Percentiles rank a stretch among this genome's conserved stretches.
Evolutionary conservation across 192 early-diverging fungal genomes (phyloP).

Genomic region (Oehlia diaphana): DNA sequence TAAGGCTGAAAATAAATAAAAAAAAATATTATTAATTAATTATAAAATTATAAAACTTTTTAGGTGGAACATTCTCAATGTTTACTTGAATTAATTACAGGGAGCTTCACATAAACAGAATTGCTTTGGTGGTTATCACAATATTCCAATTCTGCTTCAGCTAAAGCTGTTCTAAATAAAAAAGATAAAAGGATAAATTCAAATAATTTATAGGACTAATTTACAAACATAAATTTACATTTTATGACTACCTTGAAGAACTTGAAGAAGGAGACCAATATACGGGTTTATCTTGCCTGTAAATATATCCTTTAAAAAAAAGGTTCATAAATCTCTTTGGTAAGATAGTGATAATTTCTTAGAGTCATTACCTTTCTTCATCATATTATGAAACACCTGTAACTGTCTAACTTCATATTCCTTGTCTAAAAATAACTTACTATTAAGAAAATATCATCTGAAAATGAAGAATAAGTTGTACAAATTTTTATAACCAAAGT

Average conservation of each 20-base stretch:
- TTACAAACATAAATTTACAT: neutral
- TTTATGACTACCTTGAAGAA: slow-evolving; percentile 43
- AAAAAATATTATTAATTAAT: neutral
- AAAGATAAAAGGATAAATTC: neutral
- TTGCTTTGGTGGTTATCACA: slow-evolving; percentile 70
- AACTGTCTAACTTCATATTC: too few relatives aligned
- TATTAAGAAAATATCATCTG: too few relatives aligned
- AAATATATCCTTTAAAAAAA: slow-evolving; percentile 40
- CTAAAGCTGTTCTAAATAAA: slow-evolving; percentile 62
- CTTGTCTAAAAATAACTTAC: neutral
- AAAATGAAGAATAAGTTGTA: neutral
- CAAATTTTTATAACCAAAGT: slow-evolving; percentile 32
- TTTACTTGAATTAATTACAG: slow-evolving; percentile 49
- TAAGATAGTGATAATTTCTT: too few relatives aligned
- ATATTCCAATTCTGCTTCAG: slow-evolving; percentile 81
- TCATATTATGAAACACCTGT: too few relatives aligned
- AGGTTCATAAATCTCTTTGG: too few relatives aligned
- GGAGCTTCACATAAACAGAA: slow-evolving; percentile 71
- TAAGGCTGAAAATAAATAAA: slow-evolving; percentile 7
- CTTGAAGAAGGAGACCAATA: slow-evolving; percentile 38
- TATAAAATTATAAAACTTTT: too few relatives aligned
- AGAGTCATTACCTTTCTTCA: neutral
- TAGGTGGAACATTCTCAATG: neutral
- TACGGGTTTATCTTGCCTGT: slow-evolving; percentile 41
- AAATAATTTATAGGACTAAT: neutral